Base-by-base conservation (phyloP, 2,329 filamentous ascomycete species). In the Colletotrichum orbiculare region DNA sequence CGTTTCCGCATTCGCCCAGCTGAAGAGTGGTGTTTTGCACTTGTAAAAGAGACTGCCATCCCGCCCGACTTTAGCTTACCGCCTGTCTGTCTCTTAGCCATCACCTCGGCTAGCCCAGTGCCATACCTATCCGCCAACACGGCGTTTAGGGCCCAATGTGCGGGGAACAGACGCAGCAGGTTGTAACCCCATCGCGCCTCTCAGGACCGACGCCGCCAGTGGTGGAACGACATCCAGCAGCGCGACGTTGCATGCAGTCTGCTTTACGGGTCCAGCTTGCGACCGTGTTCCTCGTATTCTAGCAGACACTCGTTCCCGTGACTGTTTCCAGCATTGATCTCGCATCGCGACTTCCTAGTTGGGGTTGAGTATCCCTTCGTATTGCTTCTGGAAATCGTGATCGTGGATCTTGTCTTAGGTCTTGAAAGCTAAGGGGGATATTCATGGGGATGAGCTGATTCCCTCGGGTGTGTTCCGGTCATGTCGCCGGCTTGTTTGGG, bases 251-350 rank as follows among this genome's bases (percentile, higher is more conserved):
- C 62, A 62, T 65, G 62, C 62, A 62, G 52, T 11, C 45, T 4
- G 50, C 50, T 33, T 34, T n/a, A 15, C 10, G 33, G 57, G 15
- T 46, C 35, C 39, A 46, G 43, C 6, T 42, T 2, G 17, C 48
- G 33, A 13, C n/a, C 12, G 8, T n/a, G 10, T 49, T 56, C 17
- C 62, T 65, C 62, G 62, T 65, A 65, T 65, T 65, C 35, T 10
- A 4, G 9, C 2, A 15, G 25, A 25, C 33, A 15, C 34, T n/a
- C n/a, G 35, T 52, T 48, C 52, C 43, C 52, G 47, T 62, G 52
- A 62, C 25, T 39, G 6, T 1, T 11, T 10, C 4, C 13, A 2
- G 6, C 35, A 34, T 12, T 34, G 39, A 52, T 53, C 37, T n/a
- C 25, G 52, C 41, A 35, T 15, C 45, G 61, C 50, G 35, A 17